Evolutionary conservation across 2,329 filamentous ascomycete species (phyloP).

Genomic region (Cladobotryum mycophilum): DNA sequence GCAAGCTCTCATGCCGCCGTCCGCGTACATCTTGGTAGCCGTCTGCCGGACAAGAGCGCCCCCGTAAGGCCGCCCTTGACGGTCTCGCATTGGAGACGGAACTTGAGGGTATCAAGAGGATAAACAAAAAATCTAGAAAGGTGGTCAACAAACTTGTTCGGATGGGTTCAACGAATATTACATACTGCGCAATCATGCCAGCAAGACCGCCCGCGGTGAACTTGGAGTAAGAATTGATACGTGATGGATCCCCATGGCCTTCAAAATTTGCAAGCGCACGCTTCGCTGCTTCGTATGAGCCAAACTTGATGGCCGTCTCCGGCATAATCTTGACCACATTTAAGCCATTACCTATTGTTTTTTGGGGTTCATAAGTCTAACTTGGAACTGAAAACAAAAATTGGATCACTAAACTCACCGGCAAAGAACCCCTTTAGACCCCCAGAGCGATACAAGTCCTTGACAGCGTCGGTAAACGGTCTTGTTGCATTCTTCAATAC

Average conservation of each 20-base stretch:
- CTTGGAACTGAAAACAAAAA: too few relatives aligned
- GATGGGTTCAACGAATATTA: slow-evolving; percentile 11
- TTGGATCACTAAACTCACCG: slow-evolving; percentile 48
- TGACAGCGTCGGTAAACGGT: slow-evolving; percentile 66
- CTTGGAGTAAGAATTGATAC: slow-evolving; percentile 77
- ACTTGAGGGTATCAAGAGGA: slow-evolving; percentile 78
- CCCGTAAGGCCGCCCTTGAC: slow-evolving; percentile 75
- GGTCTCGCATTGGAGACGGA: slow-evolving; percentile 85
- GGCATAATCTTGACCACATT: slow-evolving; percentile 99
- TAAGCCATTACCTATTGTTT: slow-evolving; percentile 71
- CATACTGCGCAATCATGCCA: slow-evolving; percentile 87
- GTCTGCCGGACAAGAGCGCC: slow-evolving; percentile 78
- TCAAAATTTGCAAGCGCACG: slow-evolving; percentile 78
- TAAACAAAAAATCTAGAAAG: slow-evolving; percentile 75
- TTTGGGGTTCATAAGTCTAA: not conserved
- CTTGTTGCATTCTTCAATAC: slow-evolving; percentile 60
- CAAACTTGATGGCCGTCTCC: slow-evolving; percentile 97
- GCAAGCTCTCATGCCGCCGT: slow-evolving; percentile 67
- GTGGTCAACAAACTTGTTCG: slow-evolving; percentile 16
- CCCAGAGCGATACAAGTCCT: slow-evolving; percentile 77
- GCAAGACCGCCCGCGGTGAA: slow-evolving; percentile 87
- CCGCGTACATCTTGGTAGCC: slow-evolving; percentile 76
- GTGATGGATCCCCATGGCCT: slow-evolving; percentile 74
- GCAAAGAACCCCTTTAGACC: slow-evolving; percentile 88
- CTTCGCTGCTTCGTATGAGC: slow-evolving; percentile 94